These are phyloP conservation scores for Cladosporium sp. DNA, from an alignment of 2,329 filamentous ascomycete genomes.

Conservation along the genomic window DNA sequence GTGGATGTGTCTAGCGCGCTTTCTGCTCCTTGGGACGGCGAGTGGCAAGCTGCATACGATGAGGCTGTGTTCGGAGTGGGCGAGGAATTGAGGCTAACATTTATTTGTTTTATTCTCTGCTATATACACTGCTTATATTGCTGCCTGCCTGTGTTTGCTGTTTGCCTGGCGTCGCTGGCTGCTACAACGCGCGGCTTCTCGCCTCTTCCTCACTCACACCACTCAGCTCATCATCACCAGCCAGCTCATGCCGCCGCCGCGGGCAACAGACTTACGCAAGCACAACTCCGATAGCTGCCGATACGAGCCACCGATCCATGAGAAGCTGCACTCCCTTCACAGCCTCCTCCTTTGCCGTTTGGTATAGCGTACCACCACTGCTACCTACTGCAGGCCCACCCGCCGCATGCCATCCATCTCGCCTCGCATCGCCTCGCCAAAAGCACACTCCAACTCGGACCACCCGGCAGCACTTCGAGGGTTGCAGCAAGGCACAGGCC, in stretches of 20 bases:
- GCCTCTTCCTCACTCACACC: background rate
- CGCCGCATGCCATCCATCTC: background rate
- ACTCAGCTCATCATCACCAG: background rate
- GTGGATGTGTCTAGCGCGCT: constrained; percentile 11
- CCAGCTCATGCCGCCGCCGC: background rate
- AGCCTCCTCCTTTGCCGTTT: background rate
- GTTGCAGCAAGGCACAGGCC: constrained; percentile 9
- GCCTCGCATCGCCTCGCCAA: background rate
- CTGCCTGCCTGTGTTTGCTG: background rate
- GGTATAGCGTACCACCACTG: background rate
- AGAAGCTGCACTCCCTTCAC: background rate
- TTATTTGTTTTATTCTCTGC: background rate
- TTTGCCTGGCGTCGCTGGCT: background rate
- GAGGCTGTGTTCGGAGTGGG: constrained; percentile 10
- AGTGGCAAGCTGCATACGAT: constrained; percentile 8
- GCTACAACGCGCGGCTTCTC: constrained; percentile 6
- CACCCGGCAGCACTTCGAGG: constrained; percentile 7
- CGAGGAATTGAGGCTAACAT: background rate
- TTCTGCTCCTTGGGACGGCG: constrained; percentile 3
- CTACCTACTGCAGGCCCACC: background rate
- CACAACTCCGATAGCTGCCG: constrained; percentile 6
- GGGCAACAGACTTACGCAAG: constrained; percentile 11
- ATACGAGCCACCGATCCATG: background rate
- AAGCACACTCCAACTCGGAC: constrained; percentile 6
- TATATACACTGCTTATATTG: constrained; percentile 10